phyloP scores from a whole-genome alignment of 345 rosid genomes.

The Limnanthes douglasii region DNA sequence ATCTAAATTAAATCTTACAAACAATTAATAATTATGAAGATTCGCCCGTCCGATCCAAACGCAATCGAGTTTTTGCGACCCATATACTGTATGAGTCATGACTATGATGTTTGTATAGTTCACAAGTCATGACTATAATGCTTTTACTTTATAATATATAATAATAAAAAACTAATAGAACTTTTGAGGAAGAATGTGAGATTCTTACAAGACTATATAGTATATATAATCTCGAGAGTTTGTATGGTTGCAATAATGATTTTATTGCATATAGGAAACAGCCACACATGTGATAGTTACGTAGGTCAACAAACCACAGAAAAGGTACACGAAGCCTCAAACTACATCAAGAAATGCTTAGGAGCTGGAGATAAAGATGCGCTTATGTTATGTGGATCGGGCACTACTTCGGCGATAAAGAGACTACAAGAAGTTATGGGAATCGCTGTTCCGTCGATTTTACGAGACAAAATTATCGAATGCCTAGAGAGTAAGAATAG shows the following conservation, averaged over 20 bases:
- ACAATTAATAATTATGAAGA: too few species aligned
- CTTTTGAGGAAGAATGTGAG: too few species aligned
- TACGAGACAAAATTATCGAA: slow-evolving; percentile 17
- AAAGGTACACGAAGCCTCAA: slow-evolving; percentile 26
- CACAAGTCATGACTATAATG: too few species aligned
- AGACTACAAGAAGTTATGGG: slow-evolving; percentile 51
- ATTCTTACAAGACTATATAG: too few species aligned
- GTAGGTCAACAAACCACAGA: slow-evolving; percentile 38
- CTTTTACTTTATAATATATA: too few species aligned
- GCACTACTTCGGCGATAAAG: slow-evolving; percentile 40
- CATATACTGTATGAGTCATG: too few species aligned
- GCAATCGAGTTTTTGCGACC: too few species aligned
- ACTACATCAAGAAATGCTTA: slow-evolving; percentile 31
- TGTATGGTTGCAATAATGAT: background rate
- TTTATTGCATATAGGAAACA: slow-evolving; percentile 23
- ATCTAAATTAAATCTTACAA: too few species aligned
- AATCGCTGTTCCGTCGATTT: slow-evolving; percentile 25
- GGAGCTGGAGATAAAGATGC: slow-evolving; percentile 34
- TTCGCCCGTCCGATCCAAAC: too few species aligned
- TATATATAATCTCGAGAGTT: too few species aligned
- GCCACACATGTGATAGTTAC: slow-evolving; percentile 37
- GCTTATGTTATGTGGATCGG: slow-evolving; percentile 39
- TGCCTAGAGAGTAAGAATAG: slow-evolving; percentile 23
- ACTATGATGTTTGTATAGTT: too few species aligned
- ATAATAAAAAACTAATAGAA: background rate